Percentiles rank a stretch among this genome's conserved stretches.
These are phyloP conservation scores for Wakefieldia striispora DNA, from an alignment of 768 basidiomycete species.

Conservation along the genomic window DNA sequence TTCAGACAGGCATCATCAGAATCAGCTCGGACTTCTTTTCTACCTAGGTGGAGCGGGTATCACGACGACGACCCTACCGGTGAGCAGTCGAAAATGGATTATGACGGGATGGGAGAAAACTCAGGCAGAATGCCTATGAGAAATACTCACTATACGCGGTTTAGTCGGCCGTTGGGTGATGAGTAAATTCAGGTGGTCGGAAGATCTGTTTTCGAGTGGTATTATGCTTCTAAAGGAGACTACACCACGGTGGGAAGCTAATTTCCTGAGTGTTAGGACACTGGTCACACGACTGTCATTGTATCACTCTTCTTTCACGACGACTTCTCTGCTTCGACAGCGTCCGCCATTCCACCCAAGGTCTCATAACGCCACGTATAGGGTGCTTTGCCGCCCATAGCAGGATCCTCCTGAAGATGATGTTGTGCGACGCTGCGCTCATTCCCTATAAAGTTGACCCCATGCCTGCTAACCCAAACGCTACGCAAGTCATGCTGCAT, in stretches of 20 bases:
- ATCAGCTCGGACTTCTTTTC: no score
- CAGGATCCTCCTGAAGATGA: constrained; percentile 14
- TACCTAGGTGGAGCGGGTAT: no score
- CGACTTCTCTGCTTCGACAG: constrained; percentile 44
- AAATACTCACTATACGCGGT: background rate
- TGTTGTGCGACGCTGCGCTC: constrained; percentile 39
- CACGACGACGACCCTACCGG: no score
- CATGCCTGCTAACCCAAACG: constrained; percentile 62
- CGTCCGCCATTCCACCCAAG: constrained; percentile 58
- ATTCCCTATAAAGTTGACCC: constrained; percentile 24
- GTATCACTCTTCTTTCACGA: background rate
- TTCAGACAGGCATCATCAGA: no score
- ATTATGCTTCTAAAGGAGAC: background rate
- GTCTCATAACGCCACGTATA: constrained; percentile 59
- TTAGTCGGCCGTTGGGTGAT: background rate
- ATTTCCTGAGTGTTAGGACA: no score
- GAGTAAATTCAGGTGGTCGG: background rate
- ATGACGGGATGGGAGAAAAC: background rate
- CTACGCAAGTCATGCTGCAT: constrained; percentile 52
- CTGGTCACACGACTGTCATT: background rate
- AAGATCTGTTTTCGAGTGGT: background rate
- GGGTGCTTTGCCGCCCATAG: constrained; percentile 23
- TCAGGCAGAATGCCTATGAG: no score
- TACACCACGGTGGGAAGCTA: background rate
- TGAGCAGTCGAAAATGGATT: no score